Evolutionary conservation across 148 eudicot genomes (phyloP), one percentile per base, ranked within the genome.

Genomic region (Chenopodium berlandieri): DNA sequence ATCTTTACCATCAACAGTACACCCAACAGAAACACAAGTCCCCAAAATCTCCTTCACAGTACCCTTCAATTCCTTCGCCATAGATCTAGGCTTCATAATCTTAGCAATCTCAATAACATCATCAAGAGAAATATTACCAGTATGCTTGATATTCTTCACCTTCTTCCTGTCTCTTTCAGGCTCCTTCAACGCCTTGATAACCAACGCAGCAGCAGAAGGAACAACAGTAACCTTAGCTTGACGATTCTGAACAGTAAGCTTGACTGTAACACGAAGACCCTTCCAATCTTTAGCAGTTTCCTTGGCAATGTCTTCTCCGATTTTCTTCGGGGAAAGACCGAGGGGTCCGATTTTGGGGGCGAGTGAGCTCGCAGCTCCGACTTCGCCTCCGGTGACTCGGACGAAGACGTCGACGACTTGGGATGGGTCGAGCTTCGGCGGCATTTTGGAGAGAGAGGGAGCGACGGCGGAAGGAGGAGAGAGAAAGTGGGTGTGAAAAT

Each of bases 261-360:
- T 92, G 31, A 92, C 97, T 31, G 97, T 92, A 32, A 92, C 97
- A 0, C 94, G 90, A 20, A 92, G 88, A 25, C 97, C 97, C 89
- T 92, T 92, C 94, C 97, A 91, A 79, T 92, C 95, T 70, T 90
- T 92, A 6, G 95, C 91, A 11, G 95, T 92, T 40, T 92, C 95
- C 62, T 92, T 92, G 37, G 95, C 93, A 75, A 92, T 92, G 85
- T 90, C 95, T 86, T 92, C 95, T 44, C 95, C 95, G 84, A 92
- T 90, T 52, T 92, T 92, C 86, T 92, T 90, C 0, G 93, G 95
- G 58, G 93, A 90, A 25, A 92, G 90, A 83, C 93, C 95, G 8
- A 92, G 83, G 0, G 95, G 95, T 1, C 95, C 95, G 85, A 92
- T 92, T 62, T 92, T 92, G 5, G 95, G 95, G 4, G 95, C 95